These are phyloP conservation scores for Gymnopilus dilepis DNA, from an alignment of 768 basidiomycete species.

Conservation along the genomic window DNA sequence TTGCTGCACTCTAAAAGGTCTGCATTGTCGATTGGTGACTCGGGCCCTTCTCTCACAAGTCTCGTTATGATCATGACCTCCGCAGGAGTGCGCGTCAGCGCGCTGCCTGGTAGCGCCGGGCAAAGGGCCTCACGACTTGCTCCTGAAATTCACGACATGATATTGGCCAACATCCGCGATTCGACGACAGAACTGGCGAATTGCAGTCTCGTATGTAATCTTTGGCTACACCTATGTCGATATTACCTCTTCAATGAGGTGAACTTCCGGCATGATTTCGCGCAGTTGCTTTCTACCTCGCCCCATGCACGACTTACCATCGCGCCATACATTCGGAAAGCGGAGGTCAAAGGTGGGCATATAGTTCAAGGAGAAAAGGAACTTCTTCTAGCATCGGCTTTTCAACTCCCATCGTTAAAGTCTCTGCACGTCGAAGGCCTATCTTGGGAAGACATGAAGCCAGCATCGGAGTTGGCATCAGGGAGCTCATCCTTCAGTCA, in stretches of 20 bases:
- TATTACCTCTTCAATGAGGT: conserved; percentile 39
- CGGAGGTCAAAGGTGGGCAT: conserved; percentile 32
- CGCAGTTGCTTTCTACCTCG: conserved; percentile 32
- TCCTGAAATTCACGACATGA: conserved; percentile 36
- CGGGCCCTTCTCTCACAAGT: neutral
- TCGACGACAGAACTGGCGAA: conserved; percentile 31
- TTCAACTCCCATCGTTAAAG: conserved; percentile 13
- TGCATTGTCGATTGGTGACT: neutral
- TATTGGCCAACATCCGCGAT: conserved; percentile 34
- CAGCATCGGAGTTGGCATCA: neutral
- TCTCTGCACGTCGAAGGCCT: conserved; percentile 14
- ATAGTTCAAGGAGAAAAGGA: neutral
- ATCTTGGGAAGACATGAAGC: conserved; percentile 2
- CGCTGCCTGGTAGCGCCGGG: conserved; percentile 21
- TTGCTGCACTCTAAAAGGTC: neutral
- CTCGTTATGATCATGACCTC: conserved; percentile 8
- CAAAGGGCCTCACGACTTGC: conserved; percentile 33
- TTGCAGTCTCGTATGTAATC: conserved; percentile 39
- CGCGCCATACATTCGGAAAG: conserved; percentile 34
- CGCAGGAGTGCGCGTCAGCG: neutral
- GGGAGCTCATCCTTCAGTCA: neutral
- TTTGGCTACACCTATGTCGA: conserved; percentile 39
- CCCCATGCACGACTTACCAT: conserved; percentile 31
- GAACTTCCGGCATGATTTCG: conserved; percentile 33
- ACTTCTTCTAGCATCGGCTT: neutral